Base-by-base conservation (phyloP, 1,139 yeast species). In the Yamadazyma trypodendri region DNA sequence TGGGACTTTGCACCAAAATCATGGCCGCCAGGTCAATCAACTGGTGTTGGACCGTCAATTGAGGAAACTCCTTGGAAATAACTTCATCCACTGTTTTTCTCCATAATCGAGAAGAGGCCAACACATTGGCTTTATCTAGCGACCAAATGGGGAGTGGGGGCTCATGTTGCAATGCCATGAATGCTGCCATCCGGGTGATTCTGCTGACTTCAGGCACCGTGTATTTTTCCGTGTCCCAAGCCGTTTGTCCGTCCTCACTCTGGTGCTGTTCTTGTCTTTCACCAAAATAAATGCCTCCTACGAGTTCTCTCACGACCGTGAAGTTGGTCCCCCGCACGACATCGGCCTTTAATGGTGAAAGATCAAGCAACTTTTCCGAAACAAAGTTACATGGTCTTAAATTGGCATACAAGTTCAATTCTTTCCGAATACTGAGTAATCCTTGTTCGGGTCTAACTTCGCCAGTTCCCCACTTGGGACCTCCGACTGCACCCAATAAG, bases 391-490 rank as follows among this genome's bases (percentile, higher is more conserved):
- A 92, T 32, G 98, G 98, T 63, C 98, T 82, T 63, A 92, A 75
- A 64, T 92, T 92, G 43, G 98, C 98, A 61, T 92, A 92, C 51
- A 92, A 72, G 62, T 85, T 87, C 61, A 92, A 78, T 61, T 88
- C 98, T 64, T 92, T 92, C 66, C 98, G 80, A 61, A 92, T 90
- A 68, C 89, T 78, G 49, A 92, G 76, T 52, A 92, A 76, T 43
- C 98, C 98, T 65, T 88, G 97, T 65, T 92, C 98, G 35, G 98
- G 98, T 68, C 98, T 82, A 35, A 92, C 97, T 12, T 76, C 56
- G 22, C 92, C 97, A 25, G 97, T 86, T 24, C 95, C 94, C 98
- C 98, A 92, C 66, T 92, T 92, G 43, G 98, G 98, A 21, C 98
- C 98, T 47, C 98, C 98, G 20, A 92, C 98, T 5, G 98, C 97